Conservation (phyloP, 805 yeast species). For the Limtongia smithiae region DNA sequence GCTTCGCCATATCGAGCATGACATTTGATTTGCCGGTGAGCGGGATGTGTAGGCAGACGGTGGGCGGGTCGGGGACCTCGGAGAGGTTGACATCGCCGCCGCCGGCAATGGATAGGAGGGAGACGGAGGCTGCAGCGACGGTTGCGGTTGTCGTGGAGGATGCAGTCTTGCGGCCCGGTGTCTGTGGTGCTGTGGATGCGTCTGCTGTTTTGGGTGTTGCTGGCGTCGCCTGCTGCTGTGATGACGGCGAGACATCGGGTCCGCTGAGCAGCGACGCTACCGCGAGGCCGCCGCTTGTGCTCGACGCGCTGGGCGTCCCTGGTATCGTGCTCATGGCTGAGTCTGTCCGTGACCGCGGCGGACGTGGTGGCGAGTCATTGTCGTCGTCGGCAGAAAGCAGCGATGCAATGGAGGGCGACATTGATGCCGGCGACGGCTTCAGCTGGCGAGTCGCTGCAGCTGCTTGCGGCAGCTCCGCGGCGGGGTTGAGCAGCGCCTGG, state of each 20-base stretch:
- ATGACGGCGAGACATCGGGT: neutral
- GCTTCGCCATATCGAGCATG: conserved; percentile 64
- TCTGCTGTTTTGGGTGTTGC: neutral
- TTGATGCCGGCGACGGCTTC: conserved; percentile 11
- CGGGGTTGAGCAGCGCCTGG: neutral
- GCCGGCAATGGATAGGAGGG: neutral
- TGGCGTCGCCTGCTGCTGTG: conserved; percentile 1
- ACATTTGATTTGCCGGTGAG: conserved; percentile 38
- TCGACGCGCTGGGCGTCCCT: too few species aligned
- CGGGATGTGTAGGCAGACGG: conserved; percentile 28
- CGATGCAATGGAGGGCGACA: conserved; percentile 18
- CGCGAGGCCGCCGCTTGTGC: too few species aligned
- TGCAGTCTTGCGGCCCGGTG: neutral
- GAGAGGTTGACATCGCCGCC: neutral
- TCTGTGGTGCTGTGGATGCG: neutral
- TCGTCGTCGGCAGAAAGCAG: conserved; percentile 7
- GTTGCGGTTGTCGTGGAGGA: neutral
- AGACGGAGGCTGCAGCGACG: neutral
- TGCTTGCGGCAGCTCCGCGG: too few species aligned
- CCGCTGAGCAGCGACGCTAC: too few species aligned
- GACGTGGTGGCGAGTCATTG: too few species aligned
- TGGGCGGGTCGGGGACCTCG: conserved; percentile 10
- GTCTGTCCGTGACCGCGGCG: too few species aligned
- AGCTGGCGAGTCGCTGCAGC: too few species aligned
- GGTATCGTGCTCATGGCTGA: too few species aligned